Percentiles rank a stretch among this genome's conserved stretches.
phyloP scores from a whole-genome alignment of 257 asterid genomes.

The Gentiana straminea region DNA sequence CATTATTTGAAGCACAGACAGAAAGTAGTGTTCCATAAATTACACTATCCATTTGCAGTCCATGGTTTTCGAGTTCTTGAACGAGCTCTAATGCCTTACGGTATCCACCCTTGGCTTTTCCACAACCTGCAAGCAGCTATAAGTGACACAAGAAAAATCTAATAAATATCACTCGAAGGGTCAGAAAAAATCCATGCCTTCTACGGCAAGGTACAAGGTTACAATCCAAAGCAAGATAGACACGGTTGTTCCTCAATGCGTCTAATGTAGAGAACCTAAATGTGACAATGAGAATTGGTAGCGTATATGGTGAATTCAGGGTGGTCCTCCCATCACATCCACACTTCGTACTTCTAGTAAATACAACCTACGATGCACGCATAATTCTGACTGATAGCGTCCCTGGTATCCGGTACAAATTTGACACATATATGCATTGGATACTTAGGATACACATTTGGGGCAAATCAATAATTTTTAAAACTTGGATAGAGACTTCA shows the following conservation, averaged over 20 bases:
- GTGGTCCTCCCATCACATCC: not conserved
- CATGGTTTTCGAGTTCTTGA: slow-evolving; percentile 56
- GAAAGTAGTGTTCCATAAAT: slow-evolving; percentile 81
- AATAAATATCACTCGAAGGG: slow-evolving; percentile 2
- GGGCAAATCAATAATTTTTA: too few relatives aligned
- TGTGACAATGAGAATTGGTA: not conserved
- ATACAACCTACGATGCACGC: not conserved
- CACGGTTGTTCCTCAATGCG: not conserved
- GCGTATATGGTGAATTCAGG: not conserved
- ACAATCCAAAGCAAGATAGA: not conserved
- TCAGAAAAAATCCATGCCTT: not conserved
- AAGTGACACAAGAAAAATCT: slow-evolving; percentile 14
- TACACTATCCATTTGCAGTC: slow-evolving; percentile 65
- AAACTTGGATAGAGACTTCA: too few relatives aligned
- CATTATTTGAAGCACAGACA: slow-evolving; percentile 81
- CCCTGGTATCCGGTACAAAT: too few relatives aligned
- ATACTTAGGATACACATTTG: too few relatives aligned
- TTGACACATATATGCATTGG: too few relatives aligned
- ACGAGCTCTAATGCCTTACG: slow-evolving; percentile 73
- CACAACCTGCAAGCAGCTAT: slow-evolving; percentile 86
- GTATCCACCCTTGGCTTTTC: slow-evolving; percentile 66
- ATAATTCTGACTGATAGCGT: not conserved
- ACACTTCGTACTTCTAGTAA: not conserved
- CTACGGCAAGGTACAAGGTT: not conserved
- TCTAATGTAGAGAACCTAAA: not conserved